A percentile compares a stretch with the other conserved stretches of the same genome.
phyloP scores from a whole-genome alignment of 257 asterid species.

The Cynanchum wilfordii region DNA sequence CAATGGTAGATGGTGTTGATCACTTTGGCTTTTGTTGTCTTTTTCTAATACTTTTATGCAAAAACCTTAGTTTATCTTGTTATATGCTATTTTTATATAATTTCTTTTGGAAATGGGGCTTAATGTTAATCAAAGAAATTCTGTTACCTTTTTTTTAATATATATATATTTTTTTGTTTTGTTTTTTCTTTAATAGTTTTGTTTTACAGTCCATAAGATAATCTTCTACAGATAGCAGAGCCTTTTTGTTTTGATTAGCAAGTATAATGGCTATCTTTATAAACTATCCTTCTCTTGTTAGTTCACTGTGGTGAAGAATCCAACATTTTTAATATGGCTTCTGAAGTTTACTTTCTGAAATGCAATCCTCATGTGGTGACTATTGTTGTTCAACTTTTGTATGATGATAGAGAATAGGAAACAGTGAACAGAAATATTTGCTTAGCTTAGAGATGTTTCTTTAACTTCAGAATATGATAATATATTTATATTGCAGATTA shows the following conservation, averaged over 20 bases:
- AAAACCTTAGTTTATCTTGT: neutral
- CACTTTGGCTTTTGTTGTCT: neutral
- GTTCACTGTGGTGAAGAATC: neutral
- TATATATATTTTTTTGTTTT: neutral
- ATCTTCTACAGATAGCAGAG: neutral
- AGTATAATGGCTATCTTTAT: neutral
- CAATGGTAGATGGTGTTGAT: neutral
- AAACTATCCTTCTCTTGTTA: neutral
- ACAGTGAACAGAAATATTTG: neutral
- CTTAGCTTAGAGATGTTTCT: neutral
- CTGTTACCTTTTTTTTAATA: neutral
- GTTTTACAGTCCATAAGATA: neutral
- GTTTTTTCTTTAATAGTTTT: neutral
- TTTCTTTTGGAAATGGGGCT: neutral
- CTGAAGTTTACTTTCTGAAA: neutral
- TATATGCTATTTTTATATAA: neutral
- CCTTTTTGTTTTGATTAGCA: neutral
- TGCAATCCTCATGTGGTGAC: neutral
- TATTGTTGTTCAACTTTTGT: neutral
- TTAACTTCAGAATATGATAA: neutral
- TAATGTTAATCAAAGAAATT: neutral
- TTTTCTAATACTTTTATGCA: neutral
- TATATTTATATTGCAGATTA: slow-evolving; percentile 43
- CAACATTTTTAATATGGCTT: neutral
- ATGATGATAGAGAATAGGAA: neutral